Evolutionary conservation across 768 basidiomycete genomes (phyloP), one percentile per base, ranked within the genome.

Genomic region (Brasilioporus rufonigricans): DNA sequence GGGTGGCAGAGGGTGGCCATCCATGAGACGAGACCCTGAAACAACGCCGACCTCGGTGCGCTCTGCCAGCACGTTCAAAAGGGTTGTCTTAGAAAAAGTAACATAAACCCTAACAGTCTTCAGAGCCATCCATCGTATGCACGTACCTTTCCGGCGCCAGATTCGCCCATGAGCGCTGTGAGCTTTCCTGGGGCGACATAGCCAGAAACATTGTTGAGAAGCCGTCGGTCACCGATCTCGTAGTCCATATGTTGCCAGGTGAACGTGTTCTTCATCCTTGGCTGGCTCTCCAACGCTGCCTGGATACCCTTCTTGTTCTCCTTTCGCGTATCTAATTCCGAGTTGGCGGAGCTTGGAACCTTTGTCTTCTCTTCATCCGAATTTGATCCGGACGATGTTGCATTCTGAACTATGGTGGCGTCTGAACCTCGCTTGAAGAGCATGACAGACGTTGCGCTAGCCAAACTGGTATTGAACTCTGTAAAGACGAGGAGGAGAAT

Each of bases 131-230:
- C n/a, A n/a, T n/a, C n/a, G 12, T 2, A 35, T 19, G 13, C 24
- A 53, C 61, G 14, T 29, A 74, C 75, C 66, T 71, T 81, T 61
- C 79, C 85, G 53, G 71, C 81, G 49, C 72, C 78, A 43, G 66
- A 82, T 72, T 72, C 85, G 52, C 79, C 92, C 91, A 87, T 92
- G 62, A 85, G 78, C 50, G 87, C 88, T 0, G 87, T 90, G 53
- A 93, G 69, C 55, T 77, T 91, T 5, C 93, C 92, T 0, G 91
- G 93, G 10, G 81, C 82, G 19, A 91, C 90, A 67, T 80, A 93
- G 0, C 91, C 91, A 27, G 84, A 87, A 13, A 94, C 78, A 44
- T 89, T 79, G 58, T 91, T 80, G 51, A 93, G 74, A 2, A 93
- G 75, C 29, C 69, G 71, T 35, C 80, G 73, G 16, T 84, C 75